Percentiles rank a stretch among this genome's conserved stretches.
These are phyloP conservation scores for Trichoderma simmonsii DNA, from an alignment of 2,329 filamentous ascomycete species.

Conservation along the genomic window DNA sequence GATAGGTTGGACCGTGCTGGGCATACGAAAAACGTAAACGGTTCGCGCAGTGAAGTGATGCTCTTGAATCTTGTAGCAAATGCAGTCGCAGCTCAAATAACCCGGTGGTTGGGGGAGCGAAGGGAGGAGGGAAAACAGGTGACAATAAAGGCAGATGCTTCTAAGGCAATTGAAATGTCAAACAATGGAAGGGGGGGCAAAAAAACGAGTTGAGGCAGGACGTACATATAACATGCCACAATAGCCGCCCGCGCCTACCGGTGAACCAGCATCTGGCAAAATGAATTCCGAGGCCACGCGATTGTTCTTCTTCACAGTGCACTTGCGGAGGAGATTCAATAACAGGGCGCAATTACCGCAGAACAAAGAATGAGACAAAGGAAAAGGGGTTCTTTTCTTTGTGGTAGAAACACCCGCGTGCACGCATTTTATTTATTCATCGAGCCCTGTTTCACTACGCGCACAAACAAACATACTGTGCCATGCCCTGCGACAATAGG, in stretches of 20 bases:
- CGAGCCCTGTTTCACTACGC: neutral
- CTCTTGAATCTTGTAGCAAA: neutral
- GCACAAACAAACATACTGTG: neutral
- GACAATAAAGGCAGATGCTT: neutral
- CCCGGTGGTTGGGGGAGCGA: too few species aligned
- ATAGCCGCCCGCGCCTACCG: slow-evolving; percentile 15
- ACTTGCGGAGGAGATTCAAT: neutral
- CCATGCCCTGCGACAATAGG: neutral
- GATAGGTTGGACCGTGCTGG: neutral
- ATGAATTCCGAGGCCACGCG: neutral
- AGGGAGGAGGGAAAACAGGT: neutral
- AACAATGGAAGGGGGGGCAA: neutral
- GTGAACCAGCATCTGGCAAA: slow-evolving; percentile 5
- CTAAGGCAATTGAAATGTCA: neutral
- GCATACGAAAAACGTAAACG: neutral
- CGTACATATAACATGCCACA: slow-evolving; percentile 5
- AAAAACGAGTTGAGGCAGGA: slow-evolving; percentile 3
- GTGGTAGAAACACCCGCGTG: neutral
- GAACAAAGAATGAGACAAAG: neutral
- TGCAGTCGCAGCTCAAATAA: neutral
- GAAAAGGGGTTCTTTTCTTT: neutral
- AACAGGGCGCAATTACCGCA: neutral
- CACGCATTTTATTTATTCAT: neutral
- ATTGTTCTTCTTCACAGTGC: neutral
- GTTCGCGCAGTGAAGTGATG: neutral